phyloP scores from a whole-genome alignment of 1,139 yeast genomes.

The Saccharomyces uvarum region DNA sequence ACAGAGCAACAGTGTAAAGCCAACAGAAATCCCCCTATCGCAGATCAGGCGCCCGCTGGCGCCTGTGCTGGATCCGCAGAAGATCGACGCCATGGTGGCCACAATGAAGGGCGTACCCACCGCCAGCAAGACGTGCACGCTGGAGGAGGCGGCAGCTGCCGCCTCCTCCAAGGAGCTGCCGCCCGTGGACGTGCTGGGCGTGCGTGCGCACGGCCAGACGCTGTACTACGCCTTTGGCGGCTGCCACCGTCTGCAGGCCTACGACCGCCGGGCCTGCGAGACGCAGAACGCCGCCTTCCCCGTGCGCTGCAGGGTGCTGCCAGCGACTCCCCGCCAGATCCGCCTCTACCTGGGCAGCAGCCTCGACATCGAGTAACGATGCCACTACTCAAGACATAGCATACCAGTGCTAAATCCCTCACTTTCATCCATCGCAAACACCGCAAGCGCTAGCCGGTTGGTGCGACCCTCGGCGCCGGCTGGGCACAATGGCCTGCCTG shows the following conservation, averaged over 20 bases:
- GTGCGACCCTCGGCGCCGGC: slow-evolving; percentile 1
- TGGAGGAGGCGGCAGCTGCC: slow-evolving; percentile 38
- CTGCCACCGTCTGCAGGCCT: slow-evolving; percentile 76
- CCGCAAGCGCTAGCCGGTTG: not conserved
- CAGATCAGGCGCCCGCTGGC: slow-evolving; percentile 73
- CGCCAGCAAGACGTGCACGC: slow-evolving; percentile 55
- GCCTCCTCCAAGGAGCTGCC: slow-evolving; percentile 51
- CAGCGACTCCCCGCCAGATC: slow-evolving; percentile 59
- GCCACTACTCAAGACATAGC: not conserved
- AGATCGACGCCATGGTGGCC: slow-evolving; percentile 73
- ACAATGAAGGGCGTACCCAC: slow-evolving; percentile 58
- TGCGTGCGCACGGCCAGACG: slow-evolving; percentile 52
- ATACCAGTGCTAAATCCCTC: not conserved
- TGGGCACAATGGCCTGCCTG: not conserved
- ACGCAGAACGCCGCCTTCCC: slow-evolving; percentile 28
- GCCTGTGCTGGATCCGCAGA: slow-evolving; percentile 65
- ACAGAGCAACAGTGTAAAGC: slow-evolving; percentile 41
- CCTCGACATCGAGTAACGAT: slow-evolving; percentile 41
- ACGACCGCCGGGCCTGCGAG: slow-evolving; percentile 44
- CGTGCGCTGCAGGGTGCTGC: slow-evolving; percentile 59
- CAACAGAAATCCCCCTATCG: slow-evolving; percentile 53
- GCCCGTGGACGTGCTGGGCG: slow-evolving; percentile 66
- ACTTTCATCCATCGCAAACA: not conserved
- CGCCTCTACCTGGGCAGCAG: slow-evolving; percentile 58
- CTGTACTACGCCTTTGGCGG: slow-evolving; percentile 80